These are phyloP conservation scores for Angophora floribunda DNA, from an alignment of 345 rosid genomes.

Conservation along the genomic window DNA sequence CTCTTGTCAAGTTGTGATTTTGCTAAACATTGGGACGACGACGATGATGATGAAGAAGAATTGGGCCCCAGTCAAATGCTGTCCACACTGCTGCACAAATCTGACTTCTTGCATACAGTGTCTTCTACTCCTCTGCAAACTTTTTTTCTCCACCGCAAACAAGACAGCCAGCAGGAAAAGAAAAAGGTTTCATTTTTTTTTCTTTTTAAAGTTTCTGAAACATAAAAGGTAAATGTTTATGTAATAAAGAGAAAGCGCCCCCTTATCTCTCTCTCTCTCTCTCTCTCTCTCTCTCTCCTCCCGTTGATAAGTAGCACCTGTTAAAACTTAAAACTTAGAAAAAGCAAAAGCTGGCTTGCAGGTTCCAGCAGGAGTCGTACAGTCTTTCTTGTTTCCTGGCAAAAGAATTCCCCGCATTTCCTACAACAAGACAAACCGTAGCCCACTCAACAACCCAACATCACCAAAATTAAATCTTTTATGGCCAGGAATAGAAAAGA, in stretches of 20 bases:
- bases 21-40: not conserved
- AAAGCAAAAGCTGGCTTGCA: conserved; percentile 11
- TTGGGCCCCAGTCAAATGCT: not conserved
- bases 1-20: not conserved
- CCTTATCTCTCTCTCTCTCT: not conserved
- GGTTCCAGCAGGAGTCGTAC: not conserved
- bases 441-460: conserved; percentile 22
- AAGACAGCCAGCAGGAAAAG: not conserved
- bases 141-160: not conserved
- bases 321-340: not conserved
- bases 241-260: not conserved
- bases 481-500: not conserved
- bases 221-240: not conserved
- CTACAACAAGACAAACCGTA: conserved; percentile 16
- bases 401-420: not conserved
- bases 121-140: not conserved
- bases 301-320: not conserved
- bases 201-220: not conserved
- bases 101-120: not conserved
- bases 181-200: not conserved
- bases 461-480: not conserved
- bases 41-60: not conserved
- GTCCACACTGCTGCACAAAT: not conserved
- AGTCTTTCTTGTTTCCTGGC: not conserved
- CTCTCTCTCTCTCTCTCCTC: not conserved